These are phyloP conservation scores for Geotrichum europaeum DNA, from an alignment of 1,139 yeast genomes.

Conservation along the genomic window DNA sequence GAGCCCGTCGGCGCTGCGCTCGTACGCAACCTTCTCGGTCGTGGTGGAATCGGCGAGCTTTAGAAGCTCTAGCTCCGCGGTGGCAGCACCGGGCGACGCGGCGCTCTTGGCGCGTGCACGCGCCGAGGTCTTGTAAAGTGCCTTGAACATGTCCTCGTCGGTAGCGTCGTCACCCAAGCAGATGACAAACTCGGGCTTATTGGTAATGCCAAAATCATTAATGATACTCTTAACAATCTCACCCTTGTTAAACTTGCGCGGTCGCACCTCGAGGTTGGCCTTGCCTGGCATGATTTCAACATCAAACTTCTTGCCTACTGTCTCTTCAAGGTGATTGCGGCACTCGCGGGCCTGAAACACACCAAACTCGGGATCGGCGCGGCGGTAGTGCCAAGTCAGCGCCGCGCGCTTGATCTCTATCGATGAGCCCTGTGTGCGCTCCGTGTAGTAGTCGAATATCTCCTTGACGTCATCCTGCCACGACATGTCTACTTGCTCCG, in stretches of 20 bases:
- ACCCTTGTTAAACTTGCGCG: conserved; percentile 90
- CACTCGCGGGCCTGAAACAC: conserved; percentile 75
- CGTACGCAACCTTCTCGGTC: conserved; percentile 20
- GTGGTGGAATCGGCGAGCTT: conserved; percentile 8
- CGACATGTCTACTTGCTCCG: conserved; percentile 80
- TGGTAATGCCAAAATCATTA: conserved; percentile 2
- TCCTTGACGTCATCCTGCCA: conserved; percentile 84
- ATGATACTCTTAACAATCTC: conserved; percentile 84
- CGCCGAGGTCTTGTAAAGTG: conserved; percentile 42
- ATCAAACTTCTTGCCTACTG: conserved; percentile 63
- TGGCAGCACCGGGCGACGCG: not conserved
- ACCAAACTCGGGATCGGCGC: conserved; percentile 91
- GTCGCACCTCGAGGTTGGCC: conserved; percentile 95
- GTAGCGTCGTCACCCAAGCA: conserved; percentile 96
- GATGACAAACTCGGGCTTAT: conserved; percentile 71
- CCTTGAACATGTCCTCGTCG: conserved; percentile 94
- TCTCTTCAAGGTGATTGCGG: conserved; percentile 53
- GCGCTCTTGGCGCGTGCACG: conserved; percentile 39
- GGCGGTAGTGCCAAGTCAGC: conserved; percentile 94
- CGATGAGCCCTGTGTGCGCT: conserved; percentile 82
- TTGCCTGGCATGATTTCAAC: conserved; percentile 97
- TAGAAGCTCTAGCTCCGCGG: conserved; percentile 4
- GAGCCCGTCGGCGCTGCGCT: conserved; percentile 36
- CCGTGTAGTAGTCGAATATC: conserved; percentile 68
- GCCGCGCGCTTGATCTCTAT: conserved; percentile 91